Evolutionary conservation across 2,329 filamentous ascomycete genomes (phyloP), one percentile per base, ranked within the genome.

Genomic region (Allantophomopsis cytisporea): DNA sequence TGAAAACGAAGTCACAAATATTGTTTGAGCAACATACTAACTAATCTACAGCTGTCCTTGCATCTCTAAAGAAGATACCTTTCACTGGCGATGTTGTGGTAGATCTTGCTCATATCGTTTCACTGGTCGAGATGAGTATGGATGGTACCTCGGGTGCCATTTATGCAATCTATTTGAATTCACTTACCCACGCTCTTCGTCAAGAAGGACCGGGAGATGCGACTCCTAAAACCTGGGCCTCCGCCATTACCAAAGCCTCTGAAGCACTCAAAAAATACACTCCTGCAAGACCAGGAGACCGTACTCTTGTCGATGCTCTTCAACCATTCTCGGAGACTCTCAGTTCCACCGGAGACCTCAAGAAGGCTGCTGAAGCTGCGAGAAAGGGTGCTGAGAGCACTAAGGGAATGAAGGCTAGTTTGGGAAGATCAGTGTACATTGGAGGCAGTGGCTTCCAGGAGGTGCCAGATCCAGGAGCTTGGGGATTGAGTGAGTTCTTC

Each of bases 221-320:
- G 28, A 69, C 65, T 1, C 53, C 62, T 2, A 56, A 66, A 33
- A 60, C 68, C 21, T 82, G 77, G 77, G 69, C 47, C 2, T 40
- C 45, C 36, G 88, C 87, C 1, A 66, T 95, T 12, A 66, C 77
- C 45, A 69, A 76, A 49, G 83, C 85, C 39, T 74, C 81, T 45
- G 66, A 77, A 15, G 76, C 80, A 1, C 65, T 98, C 41, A 73
- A 69, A 30, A 82, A 71, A 54, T 96, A 96, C 60, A 98, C 91
- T 2, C 88, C 89, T 1, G 91, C 91, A 1, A 76, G 80, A 39
- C 81, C 82, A 0, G 91, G 91, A 20, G 91, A 98, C 57, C 73
- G 91, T 38, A 98, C 91, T 0, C 64, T 96, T 30, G 73, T 96
- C 28, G 91, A 98, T 60, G 87, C 89, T 2, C 66, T 98, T 37